phyloP scores from a whole-genome alignment of 352 stramenopile species.

The Globisporangium apiculatum region DNA sequence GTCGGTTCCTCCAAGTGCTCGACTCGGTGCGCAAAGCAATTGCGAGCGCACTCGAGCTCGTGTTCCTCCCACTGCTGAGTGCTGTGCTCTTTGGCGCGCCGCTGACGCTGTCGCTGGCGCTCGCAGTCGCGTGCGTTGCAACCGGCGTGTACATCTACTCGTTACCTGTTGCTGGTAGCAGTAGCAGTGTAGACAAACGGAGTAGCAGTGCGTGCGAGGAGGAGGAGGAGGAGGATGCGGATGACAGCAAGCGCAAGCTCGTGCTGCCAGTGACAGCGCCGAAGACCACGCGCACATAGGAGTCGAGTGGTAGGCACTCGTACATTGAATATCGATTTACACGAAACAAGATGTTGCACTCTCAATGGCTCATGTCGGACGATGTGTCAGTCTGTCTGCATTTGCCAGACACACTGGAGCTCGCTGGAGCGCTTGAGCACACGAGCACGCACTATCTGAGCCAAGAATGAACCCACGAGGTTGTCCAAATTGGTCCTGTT shows the following conservation, averaged over 20 bases:
- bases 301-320: no score
- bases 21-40: slow-evolving; percentile 80
- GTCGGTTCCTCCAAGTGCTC: slow-evolving; percentile 72
- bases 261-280: neutral
- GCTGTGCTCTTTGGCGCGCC: slow-evolving; percentile 55
- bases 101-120: slow-evolving; percentile 43
- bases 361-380: no score
- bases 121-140: slow-evolving; percentile 56
- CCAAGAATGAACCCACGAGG: neutral
- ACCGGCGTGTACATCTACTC: slow-evolving; percentile 82
- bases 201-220: neutral
- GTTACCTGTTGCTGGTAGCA: slow-evolving; percentile 32
- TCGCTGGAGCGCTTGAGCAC: no score
- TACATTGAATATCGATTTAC: no score
- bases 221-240: neutral
- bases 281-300: neutral
- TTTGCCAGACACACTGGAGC: no score
- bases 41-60: slow-evolving; percentile 65
- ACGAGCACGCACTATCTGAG: no score
- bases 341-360: no score
- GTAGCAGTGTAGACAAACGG: neutral
- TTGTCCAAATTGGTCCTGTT: no score
- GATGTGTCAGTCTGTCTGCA: no score
- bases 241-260: neutral
- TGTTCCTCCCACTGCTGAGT: slow-evolving; percentile 59